These are phyloP conservation scores for Fraxinus pennsylvanica DNA, from an alignment of 257 asterid genomes.

Conservation along the genomic window DNA sequence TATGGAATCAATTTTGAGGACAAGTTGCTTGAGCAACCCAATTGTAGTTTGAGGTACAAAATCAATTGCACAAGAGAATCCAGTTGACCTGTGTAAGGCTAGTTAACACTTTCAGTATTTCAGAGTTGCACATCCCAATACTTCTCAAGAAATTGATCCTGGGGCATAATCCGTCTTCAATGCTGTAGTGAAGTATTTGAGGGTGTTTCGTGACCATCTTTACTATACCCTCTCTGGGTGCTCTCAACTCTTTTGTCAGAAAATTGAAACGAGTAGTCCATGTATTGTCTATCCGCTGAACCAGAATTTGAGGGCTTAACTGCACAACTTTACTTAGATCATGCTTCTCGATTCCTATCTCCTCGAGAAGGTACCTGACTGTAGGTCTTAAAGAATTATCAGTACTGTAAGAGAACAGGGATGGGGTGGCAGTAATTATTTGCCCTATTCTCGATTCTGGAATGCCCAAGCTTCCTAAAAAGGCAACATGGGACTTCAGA, in stretches of 20 bases:
- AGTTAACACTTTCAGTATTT: slow-evolving; percentile 75
- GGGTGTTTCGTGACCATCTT: slow-evolving; percentile 97
- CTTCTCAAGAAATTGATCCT: slow-evolving; percentile 82
- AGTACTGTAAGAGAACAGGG: slow-evolving; percentile 86
- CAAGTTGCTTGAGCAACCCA: slow-evolving; percentile 19
- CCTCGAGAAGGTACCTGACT: slow-evolving; percentile 73
- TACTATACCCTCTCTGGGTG: slow-evolving; percentile 83
- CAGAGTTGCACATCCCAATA: slow-evolving; percentile 75
- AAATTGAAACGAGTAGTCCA: slow-evolving; percentile 79
- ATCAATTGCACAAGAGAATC: slow-evolving; percentile 21
- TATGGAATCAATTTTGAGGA: background rate
- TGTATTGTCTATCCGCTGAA: slow-evolving; percentile 81
- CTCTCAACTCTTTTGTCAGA: slow-evolving; percentile 75
- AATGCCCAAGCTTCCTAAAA: slow-evolving; percentile 69
- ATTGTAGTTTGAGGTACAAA: slow-evolving; percentile 15
- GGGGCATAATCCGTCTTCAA: slow-evolving; percentile 81
- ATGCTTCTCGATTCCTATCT: slow-evolving; percentile 73
- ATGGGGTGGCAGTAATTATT: slow-evolving; percentile 80
- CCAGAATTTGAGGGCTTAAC: slow-evolving; percentile 95
- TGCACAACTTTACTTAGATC: slow-evolving; percentile 88
- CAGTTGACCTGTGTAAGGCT: slow-evolving; percentile 83
- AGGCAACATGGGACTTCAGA: slow-evolving; percentile 81
- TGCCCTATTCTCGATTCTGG: slow-evolving; percentile 87
- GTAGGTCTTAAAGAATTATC: slow-evolving; percentile 92
- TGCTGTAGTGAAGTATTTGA: slow-evolving; percentile 88